Conservation (phyloP, 78 protist genomes). For the Chrysochromulina tobinii region DNA sequence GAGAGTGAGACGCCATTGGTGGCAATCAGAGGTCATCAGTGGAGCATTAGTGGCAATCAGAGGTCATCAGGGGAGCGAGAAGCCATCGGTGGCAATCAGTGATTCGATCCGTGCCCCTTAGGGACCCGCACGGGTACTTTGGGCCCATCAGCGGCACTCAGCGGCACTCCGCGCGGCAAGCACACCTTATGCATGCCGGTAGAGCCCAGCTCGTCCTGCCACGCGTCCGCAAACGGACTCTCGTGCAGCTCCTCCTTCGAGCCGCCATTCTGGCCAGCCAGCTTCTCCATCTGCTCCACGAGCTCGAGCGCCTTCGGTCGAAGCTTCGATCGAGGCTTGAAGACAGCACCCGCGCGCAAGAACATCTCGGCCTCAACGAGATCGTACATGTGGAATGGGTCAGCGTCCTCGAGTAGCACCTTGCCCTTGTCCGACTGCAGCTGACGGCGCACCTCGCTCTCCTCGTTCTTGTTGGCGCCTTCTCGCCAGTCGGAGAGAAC, state of each 20-base stretch:
- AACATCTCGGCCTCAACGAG: not conserved
- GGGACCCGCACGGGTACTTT: too few relatives aligned
- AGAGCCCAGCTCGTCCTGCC: not conserved
- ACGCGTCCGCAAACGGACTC: not conserved
- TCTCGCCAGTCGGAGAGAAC: not conserved
- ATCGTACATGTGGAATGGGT: not conserved
- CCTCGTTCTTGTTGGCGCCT: not conserved
- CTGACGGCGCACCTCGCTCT: not conserved
- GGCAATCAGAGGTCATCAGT: too few relatives aligned
- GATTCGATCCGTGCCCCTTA: too few relatives aligned
- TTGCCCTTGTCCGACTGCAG: not conserved
- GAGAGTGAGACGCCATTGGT: too few relatives aligned
- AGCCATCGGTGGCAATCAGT: too few relatives aligned
- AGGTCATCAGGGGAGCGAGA: too few relatives aligned
- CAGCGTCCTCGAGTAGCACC: not conserved
- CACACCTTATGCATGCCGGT: too few relatives aligned
- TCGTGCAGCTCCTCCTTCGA: not conserved
- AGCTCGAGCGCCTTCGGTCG: not conserved
- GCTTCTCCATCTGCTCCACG: slow-evolving; percentile 6
- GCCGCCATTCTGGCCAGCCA: not conserved
- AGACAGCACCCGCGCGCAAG: slow-evolving; percentile 21
- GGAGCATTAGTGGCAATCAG: too few relatives aligned
- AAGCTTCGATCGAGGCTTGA: not conserved
- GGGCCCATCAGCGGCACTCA: too few relatives aligned
- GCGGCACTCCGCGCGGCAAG: too few relatives aligned